phyloP scores from a whole-genome alignment of 2,329 filamentous ascomycete species.

The Acrodontium crateriforme region DNA sequence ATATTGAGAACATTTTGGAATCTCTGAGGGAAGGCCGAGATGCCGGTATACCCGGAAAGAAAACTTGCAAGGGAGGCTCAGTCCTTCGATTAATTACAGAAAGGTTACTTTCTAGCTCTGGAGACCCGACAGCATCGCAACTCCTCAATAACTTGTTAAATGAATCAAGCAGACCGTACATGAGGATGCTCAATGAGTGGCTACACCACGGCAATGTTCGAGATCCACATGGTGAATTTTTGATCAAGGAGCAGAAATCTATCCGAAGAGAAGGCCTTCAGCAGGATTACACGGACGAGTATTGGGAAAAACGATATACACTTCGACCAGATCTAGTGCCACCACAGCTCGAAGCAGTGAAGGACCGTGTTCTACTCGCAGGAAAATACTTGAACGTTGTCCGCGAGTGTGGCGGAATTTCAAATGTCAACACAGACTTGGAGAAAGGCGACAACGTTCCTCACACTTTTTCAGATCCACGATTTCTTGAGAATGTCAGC shows the following conservation, averaged over 20 bases:
- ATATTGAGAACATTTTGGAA: slow-evolving; percentile 87
- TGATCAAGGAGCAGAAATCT: slow-evolving; percentile 91
- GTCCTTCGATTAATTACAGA: slow-evolving; percentile 81
- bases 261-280: slow-evolving; percentile 83
- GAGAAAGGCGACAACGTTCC: slow-evolving; percentile 87
- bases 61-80: slow-evolving; percentile 90
- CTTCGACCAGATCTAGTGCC: slow-evolving; percentile 84
- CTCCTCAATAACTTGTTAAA: slow-evolving; percentile 70
- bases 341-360: slow-evolving; percentile 77
- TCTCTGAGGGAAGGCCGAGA: slow-evolving; percentile 78
- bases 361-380: slow-evolving; percentile 86
- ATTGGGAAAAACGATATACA: slow-evolving; percentile 97
- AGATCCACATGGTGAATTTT: slow-evolving; percentile 84
- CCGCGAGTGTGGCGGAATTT: slow-evolving; percentile 88
- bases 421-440: slow-evolving; percentile 41
- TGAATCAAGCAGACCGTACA: slow-evolving; percentile 86
- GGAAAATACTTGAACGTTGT: slow-evolving; percentile 98
- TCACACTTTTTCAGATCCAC: slow-evolving; percentile 75
- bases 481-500: slow-evolving; percentile 93
- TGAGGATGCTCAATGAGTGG: slow-evolving; percentile 98
- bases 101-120: slow-evolving; percentile 76
- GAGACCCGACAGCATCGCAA: slow-evolving; percentile 74
- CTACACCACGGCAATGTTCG: slow-evolving; percentile 89
- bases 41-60: slow-evolving; percentile 70
- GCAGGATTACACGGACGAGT: slow-evolving; percentile 96